These are phyloP conservation scores for Grigorovia humatica DNA, from an alignment of 805 yeast genomes.

Conservation along the genomic window DNA sequence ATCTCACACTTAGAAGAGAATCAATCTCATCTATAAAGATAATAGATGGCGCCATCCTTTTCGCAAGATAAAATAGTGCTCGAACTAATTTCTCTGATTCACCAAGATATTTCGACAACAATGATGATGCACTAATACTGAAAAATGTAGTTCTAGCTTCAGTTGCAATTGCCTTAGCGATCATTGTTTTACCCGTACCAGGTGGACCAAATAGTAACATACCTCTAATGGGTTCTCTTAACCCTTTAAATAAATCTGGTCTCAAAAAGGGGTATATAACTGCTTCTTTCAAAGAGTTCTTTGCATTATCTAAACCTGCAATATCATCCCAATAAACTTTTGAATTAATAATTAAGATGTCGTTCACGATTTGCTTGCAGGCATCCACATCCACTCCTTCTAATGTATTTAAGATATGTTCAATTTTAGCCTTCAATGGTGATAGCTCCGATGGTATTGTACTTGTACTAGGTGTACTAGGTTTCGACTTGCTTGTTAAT, in stretches of 20 bases:
- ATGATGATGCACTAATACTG: constrained; percentile 81
- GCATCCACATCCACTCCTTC: constrained; percentile 69
- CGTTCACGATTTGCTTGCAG: constrained; percentile 78
- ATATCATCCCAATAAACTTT: constrained; percentile 94
- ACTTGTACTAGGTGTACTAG: neutral
- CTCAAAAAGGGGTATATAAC: constrained; percentile 93
- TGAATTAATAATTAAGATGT: constrained; percentile 84
- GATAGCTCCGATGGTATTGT: neutral
- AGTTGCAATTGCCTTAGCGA: constrained; percentile 95
- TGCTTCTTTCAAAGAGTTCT: constrained; percentile 81
- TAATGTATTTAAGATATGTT: constrained; percentile 19
- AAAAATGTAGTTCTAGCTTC: constrained; percentile 92
- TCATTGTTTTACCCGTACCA: constrained; percentile 97
- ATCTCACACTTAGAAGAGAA: constrained; percentile 73
- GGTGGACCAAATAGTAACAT: constrained; percentile 97
- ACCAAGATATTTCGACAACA: constrained; percentile 71
- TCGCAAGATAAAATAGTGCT: constrained; percentile 79
- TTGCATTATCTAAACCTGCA: constrained; percentile 85
- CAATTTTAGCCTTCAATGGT: neutral
- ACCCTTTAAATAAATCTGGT: constrained; percentile 85
- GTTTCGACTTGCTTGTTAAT: neutral
- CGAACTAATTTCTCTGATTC: constrained; percentile 90
- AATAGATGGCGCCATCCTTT: constrained; percentile 81
- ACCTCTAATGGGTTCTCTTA: constrained; percentile 93
- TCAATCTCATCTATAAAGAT: constrained; percentile 96